Conservation (phyloP, 371 early-diverging fungal genomes). For the Mortierella sp. region DNA sequence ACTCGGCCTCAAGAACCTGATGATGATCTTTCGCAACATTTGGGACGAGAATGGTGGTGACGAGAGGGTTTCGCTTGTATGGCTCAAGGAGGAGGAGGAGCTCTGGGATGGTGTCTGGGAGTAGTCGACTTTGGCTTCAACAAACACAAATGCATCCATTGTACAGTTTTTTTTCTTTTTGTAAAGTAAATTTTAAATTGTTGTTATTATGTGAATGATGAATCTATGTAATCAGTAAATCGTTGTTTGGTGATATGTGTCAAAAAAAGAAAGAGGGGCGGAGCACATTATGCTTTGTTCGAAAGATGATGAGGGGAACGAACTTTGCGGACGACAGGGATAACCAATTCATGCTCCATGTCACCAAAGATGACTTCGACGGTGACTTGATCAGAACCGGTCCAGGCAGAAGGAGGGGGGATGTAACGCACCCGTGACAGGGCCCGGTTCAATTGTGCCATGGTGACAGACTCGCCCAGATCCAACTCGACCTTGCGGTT, state of each 20-base stretch:
- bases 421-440: conserved; percentile 49
- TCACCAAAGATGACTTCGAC: conserved; percentile 49
- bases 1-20: conserved; percentile 78
- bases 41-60: conserved; percentile 64
- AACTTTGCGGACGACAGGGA: conserved; percentile 36
- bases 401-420: conserved; percentile 24
- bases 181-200: not conserved
- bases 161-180: not conserved
- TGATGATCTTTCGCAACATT: conserved; percentile 75
- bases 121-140: not conserved
- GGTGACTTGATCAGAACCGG: conserved; percentile 28
- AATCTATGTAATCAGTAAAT: not conserved
- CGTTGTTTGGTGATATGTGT: not conserved
- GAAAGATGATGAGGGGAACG: not conserved
- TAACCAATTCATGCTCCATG: conserved; percentile 32
- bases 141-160: not conserved
- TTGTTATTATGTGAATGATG: not conserved
- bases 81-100: conserved; percentile 51
- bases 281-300: too few species aligned
- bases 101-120: conserved; percentile 56
- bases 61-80: conserved; percentile 39
- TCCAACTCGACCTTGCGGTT: conserved; percentile 39
- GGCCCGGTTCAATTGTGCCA: conserved; percentile 44
- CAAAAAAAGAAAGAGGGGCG: not conserved
- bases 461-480: conserved; percentile 42